These are phyloP conservation scores for Calvatia gigantea DNA, from an alignment of 768 basidiomycete genomes.

Conservation along the genomic window DNA sequence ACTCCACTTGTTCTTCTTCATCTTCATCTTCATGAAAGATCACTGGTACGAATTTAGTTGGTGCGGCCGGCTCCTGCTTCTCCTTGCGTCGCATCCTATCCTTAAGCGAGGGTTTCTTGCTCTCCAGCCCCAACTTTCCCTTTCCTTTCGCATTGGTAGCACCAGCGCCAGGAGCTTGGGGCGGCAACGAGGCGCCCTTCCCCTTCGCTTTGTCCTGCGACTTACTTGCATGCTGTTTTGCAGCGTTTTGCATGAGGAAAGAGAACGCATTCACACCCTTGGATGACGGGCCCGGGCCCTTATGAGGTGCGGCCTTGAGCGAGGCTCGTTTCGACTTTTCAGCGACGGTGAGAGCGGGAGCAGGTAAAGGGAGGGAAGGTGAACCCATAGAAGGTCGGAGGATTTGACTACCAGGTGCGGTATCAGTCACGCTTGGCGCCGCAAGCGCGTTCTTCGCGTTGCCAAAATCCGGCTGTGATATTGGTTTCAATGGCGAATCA, in stretches of 20 bases:
- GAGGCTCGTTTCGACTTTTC: not conserved
- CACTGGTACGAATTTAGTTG: constrained; percentile 19
- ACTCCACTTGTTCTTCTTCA: constrained; percentile 11
- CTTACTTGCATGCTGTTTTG: not conserved
- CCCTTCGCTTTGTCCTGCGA: constrained; percentile 17
- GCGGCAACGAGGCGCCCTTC: constrained; percentile 2
- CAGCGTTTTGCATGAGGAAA: constrained; percentile 10
- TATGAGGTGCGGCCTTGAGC: constrained; percentile 2
- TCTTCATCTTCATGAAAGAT: constrained; percentile 29
- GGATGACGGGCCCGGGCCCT: not conserved
- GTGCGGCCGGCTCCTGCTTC: constrained; percentile 21
- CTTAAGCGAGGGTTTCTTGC: constrained; percentile 19
- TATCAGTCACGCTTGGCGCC: constrained; percentile 5
- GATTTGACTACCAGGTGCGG: constrained; percentile 22
- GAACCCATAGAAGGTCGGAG: constrained; percentile 28
- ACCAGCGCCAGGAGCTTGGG: not conserved
- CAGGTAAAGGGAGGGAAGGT: constrained; percentile 14
- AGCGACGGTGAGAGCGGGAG: constrained; percentile 12
- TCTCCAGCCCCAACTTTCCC: constrained; percentile 32
- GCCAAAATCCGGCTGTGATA: constrained; percentile 14
- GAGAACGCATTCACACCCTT: constrained; percentile 2
- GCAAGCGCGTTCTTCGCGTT: constrained; percentile 10
- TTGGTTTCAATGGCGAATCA: constrained; percentile 1
- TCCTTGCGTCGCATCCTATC: constrained; percentile 13
- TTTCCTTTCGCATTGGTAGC: constrained; percentile 27